Evolutionary conservation across 1,284 basidiomycete species (phyloP).

Genomic region (Entoloma clypeatum): DNA sequence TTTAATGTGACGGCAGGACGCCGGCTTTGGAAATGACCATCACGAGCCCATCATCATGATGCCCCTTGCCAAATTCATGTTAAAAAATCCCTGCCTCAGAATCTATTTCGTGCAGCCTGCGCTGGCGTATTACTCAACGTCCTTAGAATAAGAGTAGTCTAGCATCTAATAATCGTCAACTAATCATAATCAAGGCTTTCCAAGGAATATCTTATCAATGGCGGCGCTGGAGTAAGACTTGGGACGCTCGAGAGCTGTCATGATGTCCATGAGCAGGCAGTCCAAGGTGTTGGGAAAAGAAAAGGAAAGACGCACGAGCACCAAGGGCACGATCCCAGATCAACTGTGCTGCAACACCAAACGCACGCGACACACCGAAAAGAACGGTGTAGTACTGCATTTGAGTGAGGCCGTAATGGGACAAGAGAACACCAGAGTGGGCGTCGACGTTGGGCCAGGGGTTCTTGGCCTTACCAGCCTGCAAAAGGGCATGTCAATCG

Average conservation of each 20-base stretch:
- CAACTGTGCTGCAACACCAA: slow-evolving; percentile 85
- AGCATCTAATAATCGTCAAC: too few relatives aligned
- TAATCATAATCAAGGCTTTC: too few relatives aligned
- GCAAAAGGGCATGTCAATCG: slow-evolving; percentile 8
- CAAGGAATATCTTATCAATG: slow-evolving; percentile 72
- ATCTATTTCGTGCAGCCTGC: too few relatives aligned
- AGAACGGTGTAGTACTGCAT: slow-evolving; percentile 96
- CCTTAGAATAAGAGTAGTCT: too few relatives aligned
- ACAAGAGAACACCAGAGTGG: slow-evolving; percentile 92
- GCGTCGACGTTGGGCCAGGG: slow-evolving; percentile 96
- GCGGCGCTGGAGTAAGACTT: slow-evolving; percentile 81
- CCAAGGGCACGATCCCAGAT: slow-evolving; percentile 97
- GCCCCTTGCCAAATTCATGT: too few relatives aligned
- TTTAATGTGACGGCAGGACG: neutral
- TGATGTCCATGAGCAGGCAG: too few relatives aligned
- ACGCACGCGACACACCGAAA: slow-evolving; percentile 94
- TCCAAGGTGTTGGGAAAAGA: too few relatives aligned
- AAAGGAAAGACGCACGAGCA: slow-evolving; percentile 58
- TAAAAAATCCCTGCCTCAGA: too few relatives aligned
- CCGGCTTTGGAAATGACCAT: too few relatives aligned
- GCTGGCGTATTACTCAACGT: too few relatives aligned
- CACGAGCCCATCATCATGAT: too few relatives aligned
- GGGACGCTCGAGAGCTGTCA: slow-evolving; percentile 81
- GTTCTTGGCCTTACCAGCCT: slow-evolving; percentile 93
- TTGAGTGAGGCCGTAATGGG: slow-evolving; percentile 84